Evolutionary conservation across 2,329 filamentous ascomycete species (phyloP).

Genomic region (Diaporthe velutina): DNA sequence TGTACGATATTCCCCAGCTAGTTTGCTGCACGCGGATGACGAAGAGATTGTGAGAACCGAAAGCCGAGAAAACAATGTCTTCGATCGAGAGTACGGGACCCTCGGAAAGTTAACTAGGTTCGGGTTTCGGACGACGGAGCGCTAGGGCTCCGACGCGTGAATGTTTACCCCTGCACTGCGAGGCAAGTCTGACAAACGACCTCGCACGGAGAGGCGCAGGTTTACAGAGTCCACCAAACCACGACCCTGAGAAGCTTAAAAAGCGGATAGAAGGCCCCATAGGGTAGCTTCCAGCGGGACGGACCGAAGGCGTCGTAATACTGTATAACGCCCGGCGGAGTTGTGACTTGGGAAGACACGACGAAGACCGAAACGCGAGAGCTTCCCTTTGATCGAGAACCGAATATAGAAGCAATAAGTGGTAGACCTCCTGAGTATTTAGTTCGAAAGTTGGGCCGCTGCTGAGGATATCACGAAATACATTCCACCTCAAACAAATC

Average conservation of each 20-base stretch:
- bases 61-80: neutral
- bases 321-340: neutral
- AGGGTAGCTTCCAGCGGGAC: neutral
- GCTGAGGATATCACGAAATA: too few species aligned
- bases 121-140: neutral
- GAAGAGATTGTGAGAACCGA: neutral
- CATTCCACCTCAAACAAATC: neutral
- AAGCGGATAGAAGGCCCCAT: too few species aligned
- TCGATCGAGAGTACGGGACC: neutral
- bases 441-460: neutral
- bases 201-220: neutral
- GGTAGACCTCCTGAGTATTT: neutral
- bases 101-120: neutral
- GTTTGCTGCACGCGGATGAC: neutral
- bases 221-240: too few species aligned
- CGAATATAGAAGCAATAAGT: neutral
- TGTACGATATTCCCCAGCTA: rapidly evolving
- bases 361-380: neutral
- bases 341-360: neutral
- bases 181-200: neutral
- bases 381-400: neutral
- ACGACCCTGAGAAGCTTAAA: neutral
- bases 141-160: neutral
- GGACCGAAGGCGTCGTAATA: neutral
- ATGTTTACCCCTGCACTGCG: neutral